These are phyloP conservation scores for Coemansia sp. DNA, from an alignment of 192 early-diverging fungal species.

Conservation along the genomic window DNA sequence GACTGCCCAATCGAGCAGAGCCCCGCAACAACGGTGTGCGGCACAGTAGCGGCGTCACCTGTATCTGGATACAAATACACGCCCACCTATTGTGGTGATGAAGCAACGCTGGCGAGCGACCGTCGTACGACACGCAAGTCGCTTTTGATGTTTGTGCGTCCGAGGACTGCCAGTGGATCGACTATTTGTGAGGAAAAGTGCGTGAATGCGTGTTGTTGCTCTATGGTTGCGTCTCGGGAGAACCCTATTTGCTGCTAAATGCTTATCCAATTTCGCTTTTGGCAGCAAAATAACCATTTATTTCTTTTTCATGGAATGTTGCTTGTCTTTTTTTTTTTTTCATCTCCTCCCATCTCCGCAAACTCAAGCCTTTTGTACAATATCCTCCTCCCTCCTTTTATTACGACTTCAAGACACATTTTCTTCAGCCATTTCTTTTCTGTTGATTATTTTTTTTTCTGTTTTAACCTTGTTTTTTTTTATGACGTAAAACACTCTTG, in stretches of 20 bases:
- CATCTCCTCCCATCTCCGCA: no score
- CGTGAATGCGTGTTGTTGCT: not conserved
- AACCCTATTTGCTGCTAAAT: constrained; percentile 33
- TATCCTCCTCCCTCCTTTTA: no score
- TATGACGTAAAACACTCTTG: not conserved
- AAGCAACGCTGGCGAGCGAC: not conserved
- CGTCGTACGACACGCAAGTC: not conserved
- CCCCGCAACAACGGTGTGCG: not conserved
- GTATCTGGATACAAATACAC: not conserved
- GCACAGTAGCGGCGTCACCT: not conserved
- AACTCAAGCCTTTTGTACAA: no score
- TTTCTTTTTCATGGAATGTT: no score
- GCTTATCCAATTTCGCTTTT: no score
- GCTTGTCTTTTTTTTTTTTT: not conserved
- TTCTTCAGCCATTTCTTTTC: no score
- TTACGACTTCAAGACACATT: no score
- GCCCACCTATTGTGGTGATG: constrained; percentile 1
- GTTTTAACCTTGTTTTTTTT: not conserved
- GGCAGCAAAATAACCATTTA: no score
- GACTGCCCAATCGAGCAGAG: constrained; percentile 6
- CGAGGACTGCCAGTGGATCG: constrained; percentile 5
- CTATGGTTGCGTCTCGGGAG: constrained; percentile 13
- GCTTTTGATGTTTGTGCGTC: not conserved
- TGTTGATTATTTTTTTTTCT: not conserved
- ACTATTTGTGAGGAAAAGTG: not conserved